Conservation (phyloP, 768 basidiomycete genomes). For the Gloeophyllum trabeum region DNA sequence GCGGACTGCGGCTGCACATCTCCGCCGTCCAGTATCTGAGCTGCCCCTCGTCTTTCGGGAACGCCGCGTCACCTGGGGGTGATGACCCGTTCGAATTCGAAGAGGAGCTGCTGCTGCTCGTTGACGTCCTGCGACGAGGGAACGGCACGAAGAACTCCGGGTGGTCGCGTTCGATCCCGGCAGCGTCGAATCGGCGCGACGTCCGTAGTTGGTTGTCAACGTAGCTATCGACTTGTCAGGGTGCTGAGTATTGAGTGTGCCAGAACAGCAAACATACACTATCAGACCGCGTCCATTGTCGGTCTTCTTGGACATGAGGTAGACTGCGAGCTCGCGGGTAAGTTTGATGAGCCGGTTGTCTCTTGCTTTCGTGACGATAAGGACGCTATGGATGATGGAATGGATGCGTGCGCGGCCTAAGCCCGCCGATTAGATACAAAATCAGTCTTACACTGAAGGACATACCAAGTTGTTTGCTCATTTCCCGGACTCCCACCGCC, state of each 20-base stretch:
- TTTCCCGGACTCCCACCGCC: conserved; percentile 92
- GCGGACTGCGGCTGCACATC: conserved; percentile 86
- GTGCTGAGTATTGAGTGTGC: not conserved
- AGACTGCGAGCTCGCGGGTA: conserved; percentile 87
- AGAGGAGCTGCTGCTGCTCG: conserved; percentile 27
- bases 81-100: conserved; percentile 49
- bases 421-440: not conserved
- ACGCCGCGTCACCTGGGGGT: conserved; percentile 20
- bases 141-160: conserved; percentile 83
- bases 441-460: conserved; percentile 5
- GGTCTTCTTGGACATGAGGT: conserved; percentile 85
- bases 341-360: conserved; percentile 95
- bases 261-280: conserved; percentile 41
- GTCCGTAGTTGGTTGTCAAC: conserved; percentile 85
- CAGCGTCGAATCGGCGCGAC: conserved; percentile 91
- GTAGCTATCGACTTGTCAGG: conserved; percentile 43
- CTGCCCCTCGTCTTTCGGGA: conserved; percentile 63
- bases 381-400: conserved; percentile 83
- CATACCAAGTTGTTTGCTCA: conserved; percentile 96
- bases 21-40: conserved; percentile 95
- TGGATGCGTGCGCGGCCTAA: conserved; percentile 86
- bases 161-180: conserved; percentile 74
- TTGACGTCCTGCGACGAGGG: conserved; percentile 60
- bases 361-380: conserved; percentile 95
- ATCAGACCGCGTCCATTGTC: conserved; percentile 68